A percentile compares a stretch with the other conserved stretches of the same genome.
These are phyloP conservation scores for Metschnikowia henanensis DNA, from an alignment of 805 yeast species.

Conservation along the genomic window DNA sequence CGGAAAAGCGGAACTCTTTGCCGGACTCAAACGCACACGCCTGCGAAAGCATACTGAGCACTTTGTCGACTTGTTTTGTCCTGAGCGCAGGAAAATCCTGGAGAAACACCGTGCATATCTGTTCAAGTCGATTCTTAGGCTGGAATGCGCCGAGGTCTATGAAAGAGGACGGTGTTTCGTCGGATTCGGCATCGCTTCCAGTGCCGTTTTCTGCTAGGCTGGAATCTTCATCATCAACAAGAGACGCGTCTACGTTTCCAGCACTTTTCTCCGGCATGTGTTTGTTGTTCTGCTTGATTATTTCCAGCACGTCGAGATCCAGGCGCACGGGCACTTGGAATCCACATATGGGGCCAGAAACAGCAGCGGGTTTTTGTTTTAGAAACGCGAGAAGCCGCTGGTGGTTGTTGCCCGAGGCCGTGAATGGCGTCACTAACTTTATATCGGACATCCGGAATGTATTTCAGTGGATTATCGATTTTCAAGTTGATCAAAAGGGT, in stretches of 20 bases:
- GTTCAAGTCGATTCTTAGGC: constrained; percentile 36
- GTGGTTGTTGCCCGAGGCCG: constrained; percentile 10
- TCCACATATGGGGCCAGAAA: constrained; percentile 1
- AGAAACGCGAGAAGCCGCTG: constrained; percentile 11
- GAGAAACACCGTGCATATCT: constrained; percentile 33
- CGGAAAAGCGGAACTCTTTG: constrained; percentile 33
- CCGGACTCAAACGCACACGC: constrained; percentile 5
- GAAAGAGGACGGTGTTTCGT: constrained; percentile 19
- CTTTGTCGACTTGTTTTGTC: constrained; percentile 30
- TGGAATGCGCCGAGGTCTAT: constrained; percentile 28
- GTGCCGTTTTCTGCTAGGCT: constrained; percentile 5
- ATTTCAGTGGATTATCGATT: neutral
- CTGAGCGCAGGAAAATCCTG: constrained; percentile 34
- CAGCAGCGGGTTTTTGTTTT: constrained; percentile 1
- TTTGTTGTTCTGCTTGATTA: constrained; percentile 10
- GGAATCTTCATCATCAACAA: neutral
- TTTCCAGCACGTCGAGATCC: constrained; percentile 9
- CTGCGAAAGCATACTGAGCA: constrained; percentile 24
- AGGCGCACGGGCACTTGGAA: constrained; percentile 13
- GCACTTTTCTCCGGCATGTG: constrained; percentile 5
- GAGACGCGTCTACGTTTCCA: neutral
- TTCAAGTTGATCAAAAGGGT: neutral
- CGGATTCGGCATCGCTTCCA: constrained; percentile 13
- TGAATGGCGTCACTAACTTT: constrained; percentile 13
- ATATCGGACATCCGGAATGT: constrained; percentile 6